phyloP scores from a whole-genome alignment of 352 stramenopile species.

The Phytophthora tubulina region DNA sequence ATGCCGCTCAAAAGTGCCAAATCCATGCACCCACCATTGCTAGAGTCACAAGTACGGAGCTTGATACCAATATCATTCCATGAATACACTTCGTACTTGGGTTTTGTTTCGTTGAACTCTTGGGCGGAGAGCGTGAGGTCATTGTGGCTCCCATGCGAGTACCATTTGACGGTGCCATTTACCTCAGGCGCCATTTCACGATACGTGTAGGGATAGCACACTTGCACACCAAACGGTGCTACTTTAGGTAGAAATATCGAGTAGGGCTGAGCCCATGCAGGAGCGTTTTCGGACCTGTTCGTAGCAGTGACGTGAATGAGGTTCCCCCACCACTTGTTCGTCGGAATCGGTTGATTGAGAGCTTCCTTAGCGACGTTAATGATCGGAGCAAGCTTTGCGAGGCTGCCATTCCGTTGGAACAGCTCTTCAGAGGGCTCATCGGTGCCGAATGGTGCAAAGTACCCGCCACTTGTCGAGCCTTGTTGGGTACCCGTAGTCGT shows the following conservation, averaged over 20 bases:
- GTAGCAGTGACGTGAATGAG: constrained; percentile 64
- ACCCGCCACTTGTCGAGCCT: constrained; percentile 17
- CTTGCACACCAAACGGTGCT: constrained; percentile 60
- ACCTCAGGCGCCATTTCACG: constrained; percentile 52
- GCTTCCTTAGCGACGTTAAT: constrained; percentile 66
- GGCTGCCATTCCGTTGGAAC: constrained; percentile 57
- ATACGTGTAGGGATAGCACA: constrained; percentile 72
- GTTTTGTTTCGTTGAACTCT: constrained; percentile 57
- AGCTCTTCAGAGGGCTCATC: constrained; percentile 49
- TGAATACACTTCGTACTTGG: constrained; percentile 65
- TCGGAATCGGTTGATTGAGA: constrained; percentile 68
- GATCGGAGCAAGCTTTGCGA: constrained; percentile 59
- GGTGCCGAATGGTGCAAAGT: constrained; percentile 53
- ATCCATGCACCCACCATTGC: constrained; percentile 55
- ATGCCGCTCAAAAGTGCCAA: constrained; percentile 72
- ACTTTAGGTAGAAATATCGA: constrained; percentile 58
- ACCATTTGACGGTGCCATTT: constrained; percentile 66
- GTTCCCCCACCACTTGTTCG: constrained; percentile 88
- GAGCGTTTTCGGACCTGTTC: constrained; percentile 48
- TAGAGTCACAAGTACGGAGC: constrained; percentile 52
- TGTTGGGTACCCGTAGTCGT: constrained; percentile 9
- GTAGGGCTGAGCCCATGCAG: constrained; percentile 76
- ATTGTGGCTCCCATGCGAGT: constrained; percentile 66
- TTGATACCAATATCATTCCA: constrained; percentile 73
- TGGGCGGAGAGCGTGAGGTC: constrained; percentile 73